Evolutionary conservation across 768 basidiomycete species (phyloP), one percentile per base, ranked within the genome.

Genomic region (Rhizopogon rudus): DNA sequence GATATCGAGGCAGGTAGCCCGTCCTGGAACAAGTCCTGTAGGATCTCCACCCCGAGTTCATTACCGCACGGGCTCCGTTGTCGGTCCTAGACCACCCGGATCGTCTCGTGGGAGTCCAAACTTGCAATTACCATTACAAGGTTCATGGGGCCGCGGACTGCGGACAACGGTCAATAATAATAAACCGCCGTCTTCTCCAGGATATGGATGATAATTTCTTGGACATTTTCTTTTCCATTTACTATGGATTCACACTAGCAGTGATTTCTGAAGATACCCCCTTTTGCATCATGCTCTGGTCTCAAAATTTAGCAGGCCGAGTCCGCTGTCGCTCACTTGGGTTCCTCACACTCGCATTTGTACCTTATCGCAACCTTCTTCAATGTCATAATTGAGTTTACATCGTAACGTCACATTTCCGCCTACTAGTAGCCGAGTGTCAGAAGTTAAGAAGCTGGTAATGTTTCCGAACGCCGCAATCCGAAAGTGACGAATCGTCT

Each of bases 401-500:
- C 9, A n/a, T 53, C 9, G 13, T 33, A 41, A 52, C 28, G 44
- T 6, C 25, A 16, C 16, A 35, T 17, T 53, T 53, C 44, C 14
- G 31, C 33, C 22, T 22, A n/a, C n/a, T n/a, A n/a, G n/a, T n/a
- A 13, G 3, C 31, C 14, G 44, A 51, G 48, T 51, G n/a, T 31
- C 35, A 37, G 20, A 49, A 37, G 13, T 35, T 16, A 35, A 13
- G 48, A 49, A 37, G 35, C 22, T 2, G 48, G 48, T 25, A 49
- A 49, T 14, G 48, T 49, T 14, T 49, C 48, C 14, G 48, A 49
- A 60, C 91, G 81, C 65, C 93, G 76, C 57, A 93, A 73, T 0
- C 91, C 93, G 69, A 97, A 96, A 61, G 84, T 92, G 44, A 97
- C 91, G 65, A 97, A 87, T 16, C 93, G 77, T 61, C 87, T 77